Evolutionary conservation across 2,329 filamentous ascomycete genomes (phyloP).

Genomic region (Fusarium beomiforme): DNA sequence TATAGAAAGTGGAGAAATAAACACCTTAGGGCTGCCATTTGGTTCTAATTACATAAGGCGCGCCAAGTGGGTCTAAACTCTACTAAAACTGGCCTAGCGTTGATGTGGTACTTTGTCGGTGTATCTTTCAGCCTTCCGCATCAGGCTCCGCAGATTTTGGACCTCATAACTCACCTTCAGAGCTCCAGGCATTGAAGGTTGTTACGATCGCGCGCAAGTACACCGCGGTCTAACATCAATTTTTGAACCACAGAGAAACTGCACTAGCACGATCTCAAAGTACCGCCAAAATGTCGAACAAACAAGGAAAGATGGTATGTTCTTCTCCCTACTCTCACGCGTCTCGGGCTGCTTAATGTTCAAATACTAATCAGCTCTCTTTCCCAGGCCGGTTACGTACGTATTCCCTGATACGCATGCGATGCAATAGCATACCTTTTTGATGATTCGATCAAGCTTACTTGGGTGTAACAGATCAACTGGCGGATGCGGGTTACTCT

Average conservation of each 20-base stretch:
- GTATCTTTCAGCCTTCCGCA: slow-evolving; percentile 53
- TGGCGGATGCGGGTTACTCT: slow-evolving; percentile 98
- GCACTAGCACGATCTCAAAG: slow-evolving; percentile 45
- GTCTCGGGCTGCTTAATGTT: slow-evolving; percentile 51
- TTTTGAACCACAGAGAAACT: slow-evolving; percentile 54
- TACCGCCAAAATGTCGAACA: slow-evolving; percentile 64
- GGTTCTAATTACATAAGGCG: no score
- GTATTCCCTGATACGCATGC: slow-evolving; percentile 50
- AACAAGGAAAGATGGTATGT: slow-evolving; percentile 99
- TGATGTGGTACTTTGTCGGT: slow-evolving; percentile 42
- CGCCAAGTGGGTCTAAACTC: slow-evolving; percentile 25
- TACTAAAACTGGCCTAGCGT: slow-evolving; percentile 41
- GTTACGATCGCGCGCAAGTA: slow-evolving; percentile 51
- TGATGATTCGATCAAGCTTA: slow-evolving; percentile 18
- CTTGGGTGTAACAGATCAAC: slow-evolving; percentile 77
- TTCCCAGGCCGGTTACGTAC: slow-evolving; percentile 75
- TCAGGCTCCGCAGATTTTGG: slow-evolving; percentile 60
- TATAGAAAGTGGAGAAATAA: no score
- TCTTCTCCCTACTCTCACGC: slow-evolving; percentile 35
- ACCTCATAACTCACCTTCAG: slow-evolving; percentile 53
- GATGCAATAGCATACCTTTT: neutral
- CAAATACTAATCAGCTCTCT: slow-evolving; percentile 68
- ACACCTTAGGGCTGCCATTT: no score
- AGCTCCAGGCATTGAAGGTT: slow-evolving; percentile 57
- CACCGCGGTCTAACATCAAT: slow-evolving; percentile 52